Evolutionary conservation across 2,329 filamentous ascomycete species (phyloP).

Genomic region (Pleomassaria siparia): DNA sequence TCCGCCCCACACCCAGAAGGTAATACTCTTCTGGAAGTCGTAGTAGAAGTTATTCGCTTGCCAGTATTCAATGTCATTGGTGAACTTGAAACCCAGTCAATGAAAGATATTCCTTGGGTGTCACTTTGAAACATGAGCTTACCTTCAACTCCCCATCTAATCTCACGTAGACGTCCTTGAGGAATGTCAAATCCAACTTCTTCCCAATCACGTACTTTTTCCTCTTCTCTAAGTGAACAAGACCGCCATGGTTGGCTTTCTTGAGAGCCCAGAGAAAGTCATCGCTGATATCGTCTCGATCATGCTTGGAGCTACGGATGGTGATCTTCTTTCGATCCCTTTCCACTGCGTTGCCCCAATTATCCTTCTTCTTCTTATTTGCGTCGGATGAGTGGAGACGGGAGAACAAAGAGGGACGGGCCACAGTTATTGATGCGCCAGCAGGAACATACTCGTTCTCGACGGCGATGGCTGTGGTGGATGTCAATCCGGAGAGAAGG

Average conservation of each 20-base stretch:
- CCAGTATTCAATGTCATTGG: conserved; percentile 52
- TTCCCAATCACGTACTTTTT: conserved; percentile 61
- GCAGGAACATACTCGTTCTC: conserved; percentile 14
- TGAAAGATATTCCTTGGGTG: not conserved
- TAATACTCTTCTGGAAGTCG: conserved; percentile 57
- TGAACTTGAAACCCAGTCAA: conserved; percentile 40
- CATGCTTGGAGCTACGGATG: conserved; percentile 56
- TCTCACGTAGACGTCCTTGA: conserved; percentile 60
- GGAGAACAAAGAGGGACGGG: conserved; percentile 9
- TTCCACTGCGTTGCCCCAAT: conserved; percentile 32
- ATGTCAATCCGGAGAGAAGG: conserved; percentile 11
- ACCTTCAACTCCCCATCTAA: conserved; percentile 58
- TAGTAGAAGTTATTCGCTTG: conserved; percentile 55
- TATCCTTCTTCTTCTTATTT: conserved; percentile 21
- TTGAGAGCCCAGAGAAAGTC: conserved; percentile 58
- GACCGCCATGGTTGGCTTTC: conserved; percentile 61
- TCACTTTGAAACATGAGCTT: conserved; percentile 1
- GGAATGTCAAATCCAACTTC: conserved; percentile 59
- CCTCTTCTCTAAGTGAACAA: conserved; percentile 56
- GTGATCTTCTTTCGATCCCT: conserved; percentile 50
- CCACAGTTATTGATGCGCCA: conserved; percentile 18
- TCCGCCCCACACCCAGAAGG: conserved; percentile 67
- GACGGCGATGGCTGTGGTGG: conserved; percentile 15
- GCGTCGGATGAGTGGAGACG: conserved; percentile 10
- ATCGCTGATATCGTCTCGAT: conserved; percentile 58